Conservation (phyloP, 108 stramenopile genomes). For the Pseudonitzschia multistriata region DNA sequence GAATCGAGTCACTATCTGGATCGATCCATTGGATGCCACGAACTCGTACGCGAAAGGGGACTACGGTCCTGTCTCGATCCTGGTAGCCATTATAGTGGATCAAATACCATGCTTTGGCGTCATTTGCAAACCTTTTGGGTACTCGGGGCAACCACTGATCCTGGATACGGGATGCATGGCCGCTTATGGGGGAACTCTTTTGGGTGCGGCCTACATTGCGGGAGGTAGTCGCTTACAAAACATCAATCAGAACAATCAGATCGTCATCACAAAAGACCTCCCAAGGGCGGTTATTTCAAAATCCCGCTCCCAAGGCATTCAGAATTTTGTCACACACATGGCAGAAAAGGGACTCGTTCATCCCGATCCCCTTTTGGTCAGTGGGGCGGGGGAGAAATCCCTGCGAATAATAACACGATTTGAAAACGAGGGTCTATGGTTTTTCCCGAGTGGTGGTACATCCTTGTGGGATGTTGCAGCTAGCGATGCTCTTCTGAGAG, state of each 20-base stretch:
- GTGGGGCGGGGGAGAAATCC: slow-evolving; percentile 63
- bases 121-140: slow-evolving; percentile 66
- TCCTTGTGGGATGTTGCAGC: slow-evolving; percentile 72
- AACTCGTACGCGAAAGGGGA: slow-evolving; percentile 69
- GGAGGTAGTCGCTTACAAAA: slow-evolving; percentile 19
- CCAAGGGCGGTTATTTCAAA: slow-evolving; percentile 55
- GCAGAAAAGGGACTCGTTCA: slow-evolving; percentile 40
- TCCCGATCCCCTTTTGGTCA: slow-evolving; percentile 40
- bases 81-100: slow-evolving; percentile 61
- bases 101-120: slow-evolving; percentile 56
- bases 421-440: slow-evolving; percentile 58
- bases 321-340: slow-evolving; percentile 45
- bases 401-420: slow-evolving; percentile 39
- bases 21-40: slow-evolving; percentile 89
- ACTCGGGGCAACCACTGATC: slow-evolving; percentile 28
- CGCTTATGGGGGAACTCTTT: slow-evolving; percentile 54
- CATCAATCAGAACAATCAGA: background rate
- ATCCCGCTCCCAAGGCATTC: slow-evolving; percentile 44
- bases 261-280: background rate
- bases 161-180: slow-evolving; percentile 49
- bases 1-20: slow-evolving; percentile 52
- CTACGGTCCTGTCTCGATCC: slow-evolving; percentile 70
- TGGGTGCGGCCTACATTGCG: slow-evolving; percentile 48
- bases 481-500: slow-evolving; percentile 53
- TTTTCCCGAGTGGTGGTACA: slow-evolving; percentile 60